Percentiles rank a stretch among this genome's conserved stretches.
Conservation (phyloP, 805 yeast genomes). For the Candida tammaniensis region DNA sequence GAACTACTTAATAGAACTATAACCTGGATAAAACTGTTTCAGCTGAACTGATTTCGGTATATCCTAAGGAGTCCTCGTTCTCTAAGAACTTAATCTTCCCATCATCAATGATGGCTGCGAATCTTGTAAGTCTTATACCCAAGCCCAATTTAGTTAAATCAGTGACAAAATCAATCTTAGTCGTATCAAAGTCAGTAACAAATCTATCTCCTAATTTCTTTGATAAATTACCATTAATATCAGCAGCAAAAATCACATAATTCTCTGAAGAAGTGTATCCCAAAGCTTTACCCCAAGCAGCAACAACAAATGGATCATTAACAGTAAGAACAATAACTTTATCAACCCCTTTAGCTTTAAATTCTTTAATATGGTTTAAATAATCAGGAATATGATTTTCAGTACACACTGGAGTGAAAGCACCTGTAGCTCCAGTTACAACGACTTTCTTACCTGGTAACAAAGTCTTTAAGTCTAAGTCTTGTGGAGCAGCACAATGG, state of each 20-base stretch:
- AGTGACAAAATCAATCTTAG: slow-evolving; percentile 27
- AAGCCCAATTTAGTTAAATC: slow-evolving; percentile 45
- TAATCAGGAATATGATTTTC: slow-evolving; percentile 40
- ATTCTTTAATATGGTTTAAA: slow-evolving; percentile 42
- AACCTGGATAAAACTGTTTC: slow-evolving; percentile 22
- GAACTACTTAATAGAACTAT: too few species aligned
- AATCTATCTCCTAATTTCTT: slow-evolving; percentile 50
- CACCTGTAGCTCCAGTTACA: slow-evolving; percentile 79
- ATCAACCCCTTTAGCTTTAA: slow-evolving; percentile 37
- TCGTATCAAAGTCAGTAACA: too few species aligned
- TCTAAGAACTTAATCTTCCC: slow-evolving; percentile 37
- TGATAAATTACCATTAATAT: slow-evolving; percentile 34
- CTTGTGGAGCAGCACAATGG: slow-evolving; percentile 39
- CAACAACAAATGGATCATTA: slow-evolving; percentile 42
- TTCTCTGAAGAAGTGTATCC: slow-evolving; percentile 35
- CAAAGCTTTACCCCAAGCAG: slow-evolving; percentile 47
- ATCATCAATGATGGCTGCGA: slow-evolving; percentile 63
- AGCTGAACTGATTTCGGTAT: slow-evolving; percentile 23
- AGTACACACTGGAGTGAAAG: slow-evolving; percentile 65
- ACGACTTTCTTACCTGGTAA: slow-evolving; percentile 54
- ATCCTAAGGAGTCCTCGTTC: slow-evolving; percentile 24
- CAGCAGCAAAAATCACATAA: slow-evolving; percentile 39
- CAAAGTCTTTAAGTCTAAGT: slow-evolving; percentile 31
- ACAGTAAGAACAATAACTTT: slow-evolving; percentile 36
- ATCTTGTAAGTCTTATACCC: slow-evolving; percentile 50